These are phyloP conservation scores for Tuber indicum DNA, from an alignment of 495 filamentous ascomycete genomes.

Conservation along the genomic window DNA sequence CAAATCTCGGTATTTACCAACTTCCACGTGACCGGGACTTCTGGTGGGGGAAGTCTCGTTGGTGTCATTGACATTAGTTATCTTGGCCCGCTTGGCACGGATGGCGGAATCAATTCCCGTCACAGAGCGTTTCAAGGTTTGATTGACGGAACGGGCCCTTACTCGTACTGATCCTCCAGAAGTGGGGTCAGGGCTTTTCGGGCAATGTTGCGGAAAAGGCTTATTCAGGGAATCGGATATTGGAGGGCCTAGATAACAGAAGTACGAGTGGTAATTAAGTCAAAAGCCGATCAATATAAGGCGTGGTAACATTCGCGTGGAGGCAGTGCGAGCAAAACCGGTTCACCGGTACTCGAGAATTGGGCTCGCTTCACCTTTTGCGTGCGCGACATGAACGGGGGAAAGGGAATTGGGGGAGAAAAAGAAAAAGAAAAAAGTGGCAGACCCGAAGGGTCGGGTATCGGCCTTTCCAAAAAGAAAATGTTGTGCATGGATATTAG, in stretches of 20 bases:
- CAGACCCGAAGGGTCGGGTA: slow-evolving; percentile 28
- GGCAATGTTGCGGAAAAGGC: slow-evolving; percentile 9
- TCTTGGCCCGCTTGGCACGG: slow-evolving; percentile 10
- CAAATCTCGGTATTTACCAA: slow-evolving; percentile 23
- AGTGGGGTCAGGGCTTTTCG: slow-evolving; percentile 10
- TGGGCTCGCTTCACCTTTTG: not conserved
- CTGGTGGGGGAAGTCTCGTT: not conserved
- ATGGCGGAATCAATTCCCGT: slow-evolving; percentile 37
- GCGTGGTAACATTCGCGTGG: not conserved
- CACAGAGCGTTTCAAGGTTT: slow-evolving; percentile 39
- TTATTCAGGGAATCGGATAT: slow-evolving; percentile 39
- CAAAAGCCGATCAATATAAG: slow-evolving; percentile 21
- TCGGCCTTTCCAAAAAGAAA: slow-evolving; percentile 42
- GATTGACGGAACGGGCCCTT: slow-evolving; percentile 35
- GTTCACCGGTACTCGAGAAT: not conserved
- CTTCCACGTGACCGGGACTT: slow-evolving; percentile 8
- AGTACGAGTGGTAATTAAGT: slow-evolving; percentile 8
- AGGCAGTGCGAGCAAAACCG: not conserved
- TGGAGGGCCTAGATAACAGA: slow-evolving; percentile 32
- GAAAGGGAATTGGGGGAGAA: not conserved
- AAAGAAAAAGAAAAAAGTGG: slow-evolving; percentile 16
- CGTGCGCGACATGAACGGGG: not conserved
- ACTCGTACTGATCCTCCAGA: slow-evolving; percentile 24
- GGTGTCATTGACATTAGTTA: slow-evolving; percentile 23
- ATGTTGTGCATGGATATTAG: slow-evolving; percentile 22